Conservation (phyloP, 441 rosid species). For the Erodium chrysanthum region DNA sequence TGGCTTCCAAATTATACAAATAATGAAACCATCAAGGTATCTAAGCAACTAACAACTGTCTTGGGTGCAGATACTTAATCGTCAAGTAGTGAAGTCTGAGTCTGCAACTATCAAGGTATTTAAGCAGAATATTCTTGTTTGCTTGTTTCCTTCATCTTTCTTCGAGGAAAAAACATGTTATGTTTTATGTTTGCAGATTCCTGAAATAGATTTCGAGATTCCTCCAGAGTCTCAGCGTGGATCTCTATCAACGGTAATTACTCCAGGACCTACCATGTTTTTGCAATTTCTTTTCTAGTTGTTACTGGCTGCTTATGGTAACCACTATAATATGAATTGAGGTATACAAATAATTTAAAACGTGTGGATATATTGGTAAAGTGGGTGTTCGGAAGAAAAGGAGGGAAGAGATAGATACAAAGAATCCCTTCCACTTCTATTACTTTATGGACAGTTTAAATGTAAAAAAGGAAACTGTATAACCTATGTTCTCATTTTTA, state of each 20-base stretch:
- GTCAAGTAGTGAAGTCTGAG: constrained; percentile 86
- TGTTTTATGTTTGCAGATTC: constrained; percentile 44
- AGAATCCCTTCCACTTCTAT: not conserved
- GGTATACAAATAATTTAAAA: not conserved
- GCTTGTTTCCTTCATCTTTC: not conserved
- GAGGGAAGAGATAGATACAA: not conserved
- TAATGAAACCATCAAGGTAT: not conserved
- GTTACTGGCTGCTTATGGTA: not conserved
- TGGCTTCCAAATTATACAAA: not conserved
- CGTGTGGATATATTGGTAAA: not conserved
- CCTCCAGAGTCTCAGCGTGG: constrained; percentile 96
- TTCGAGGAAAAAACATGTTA: not conserved
- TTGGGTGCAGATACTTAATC: constrained; percentile 46
- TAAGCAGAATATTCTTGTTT: not conserved
- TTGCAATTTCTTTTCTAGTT: not conserved
- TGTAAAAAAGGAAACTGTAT: not conserved
- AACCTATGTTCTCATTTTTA: not conserved
- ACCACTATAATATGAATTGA: not conserved
- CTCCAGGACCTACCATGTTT: constrained; percentile 11
- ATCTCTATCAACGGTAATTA: constrained; percentile 73
- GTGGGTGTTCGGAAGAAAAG: not conserved
- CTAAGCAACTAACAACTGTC: not conserved
- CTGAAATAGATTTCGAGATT: constrained; percentile 88
- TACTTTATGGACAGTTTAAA: not conserved
- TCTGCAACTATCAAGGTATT: constrained; percentile 77